Evolutionary conservation across 192 early-diverging fungal species (phyloP).

Genomic region (Coemansia erecta): DNA sequence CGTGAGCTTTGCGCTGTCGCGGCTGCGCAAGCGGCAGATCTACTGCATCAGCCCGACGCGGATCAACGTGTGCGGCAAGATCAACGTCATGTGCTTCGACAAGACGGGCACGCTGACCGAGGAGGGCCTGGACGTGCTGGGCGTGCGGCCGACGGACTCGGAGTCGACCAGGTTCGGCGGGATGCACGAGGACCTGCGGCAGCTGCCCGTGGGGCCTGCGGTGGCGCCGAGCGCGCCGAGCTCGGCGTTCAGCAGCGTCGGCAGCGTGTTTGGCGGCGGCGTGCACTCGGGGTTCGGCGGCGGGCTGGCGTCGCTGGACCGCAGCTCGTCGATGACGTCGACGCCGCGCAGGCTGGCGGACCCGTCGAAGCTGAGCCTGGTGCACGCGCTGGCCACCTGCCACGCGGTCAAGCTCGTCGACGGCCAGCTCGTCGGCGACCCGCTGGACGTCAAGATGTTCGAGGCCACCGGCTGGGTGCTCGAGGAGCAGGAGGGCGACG

Average conservation of each 20-base stretch:
- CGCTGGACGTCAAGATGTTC: slow-evolving; percentile 98
- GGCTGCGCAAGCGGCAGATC: slow-evolving; percentile 77
- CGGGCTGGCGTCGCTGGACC: slow-evolving; percentile 32
- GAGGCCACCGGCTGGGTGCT: slow-evolving; percentile 91
- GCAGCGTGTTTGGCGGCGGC: slow-evolving; percentile 24
- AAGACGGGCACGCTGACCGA: slow-evolving; percentile 98
- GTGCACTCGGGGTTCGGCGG: slow-evolving; percentile 14
- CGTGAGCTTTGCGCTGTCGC: slow-evolving; percentile 88
- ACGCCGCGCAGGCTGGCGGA: slow-evolving; percentile 43
- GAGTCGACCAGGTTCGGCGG: slow-evolving; percentile 47
- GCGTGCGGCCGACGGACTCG: slow-evolving; percentile 68
- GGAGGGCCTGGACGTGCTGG: slow-evolving; percentile 92
- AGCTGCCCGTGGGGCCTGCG: slow-evolving; percentile 33
- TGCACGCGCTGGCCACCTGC: slow-evolving; percentile 73
- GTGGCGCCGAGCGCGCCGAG: slow-evolving; percentile 37
- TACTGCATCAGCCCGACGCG: slow-evolving; percentile 92
- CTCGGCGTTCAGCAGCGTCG: slow-evolving; percentile 53
- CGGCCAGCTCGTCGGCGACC: slow-evolving; percentile 90
- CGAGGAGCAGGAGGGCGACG: slow-evolving; percentile 74
- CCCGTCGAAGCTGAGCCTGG: slow-evolving; percentile 42
- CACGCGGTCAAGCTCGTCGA: slow-evolving; percentile 88
- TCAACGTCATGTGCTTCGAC: slow-evolving; percentile 97
- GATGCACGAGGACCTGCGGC: slow-evolving; percentile 49
- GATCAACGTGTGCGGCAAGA: slow-evolving; percentile 95
- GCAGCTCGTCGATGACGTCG: slow-evolving; percentile 42